A percentile compares a stretch with the other conserved stretches of the same genome.
phyloP scores from a whole-genome alignment of 202 grass and related monocot species.

The Hordeum pubiflorum region DNA sequence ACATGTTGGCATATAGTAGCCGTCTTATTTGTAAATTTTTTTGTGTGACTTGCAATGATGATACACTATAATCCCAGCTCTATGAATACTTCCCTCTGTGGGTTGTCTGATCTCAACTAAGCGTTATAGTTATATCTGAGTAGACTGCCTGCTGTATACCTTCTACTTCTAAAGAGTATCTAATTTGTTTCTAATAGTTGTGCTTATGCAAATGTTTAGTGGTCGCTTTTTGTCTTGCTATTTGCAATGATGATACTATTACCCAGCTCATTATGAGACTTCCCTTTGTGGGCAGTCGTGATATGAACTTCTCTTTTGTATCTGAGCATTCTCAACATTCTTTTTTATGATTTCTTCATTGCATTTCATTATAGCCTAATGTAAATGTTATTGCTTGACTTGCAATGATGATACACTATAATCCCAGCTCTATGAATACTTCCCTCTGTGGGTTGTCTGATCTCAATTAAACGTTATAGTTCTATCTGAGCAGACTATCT shows the following conservation, averaged over 20 bases:
- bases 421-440: conserved; percentile 51
- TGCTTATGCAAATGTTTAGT: neutral
- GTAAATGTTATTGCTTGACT: neutral
- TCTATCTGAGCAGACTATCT: conserved; percentile 37
- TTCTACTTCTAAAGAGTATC: neutral
- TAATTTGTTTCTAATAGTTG: neutral
- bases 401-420: conserved; percentile 55
- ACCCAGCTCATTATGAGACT: conserved; percentile 92
- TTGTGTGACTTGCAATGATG: conserved; percentile 31
- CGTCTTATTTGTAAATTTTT: neutral
- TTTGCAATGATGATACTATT: conserved; percentile 63
- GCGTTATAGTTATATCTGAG: conserved; percentile 10
- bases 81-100: conserved; percentile 30
- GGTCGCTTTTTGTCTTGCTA: neutral
- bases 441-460: conserved; percentile 48
- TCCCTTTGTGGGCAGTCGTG: conserved; percentile 50
- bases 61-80: conserved; percentile 67
- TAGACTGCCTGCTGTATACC: too few relatives aligned
- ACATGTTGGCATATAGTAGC: neutral
- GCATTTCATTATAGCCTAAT: too few relatives aligned
- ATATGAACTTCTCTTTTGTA: conserved; percentile 46
- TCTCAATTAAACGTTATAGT: conserved; percentile 19
- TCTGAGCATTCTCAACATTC: conserved; percentile 36
- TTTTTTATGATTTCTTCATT: too few relatives aligned
- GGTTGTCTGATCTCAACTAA: conserved; percentile 40